Percentiles rank a stretch among this genome's conserved stretches.
phyloP scores from a whole-genome alignment of 1,284 basidiomycete species.

The Moesziomyces globuligerus region DNA sequence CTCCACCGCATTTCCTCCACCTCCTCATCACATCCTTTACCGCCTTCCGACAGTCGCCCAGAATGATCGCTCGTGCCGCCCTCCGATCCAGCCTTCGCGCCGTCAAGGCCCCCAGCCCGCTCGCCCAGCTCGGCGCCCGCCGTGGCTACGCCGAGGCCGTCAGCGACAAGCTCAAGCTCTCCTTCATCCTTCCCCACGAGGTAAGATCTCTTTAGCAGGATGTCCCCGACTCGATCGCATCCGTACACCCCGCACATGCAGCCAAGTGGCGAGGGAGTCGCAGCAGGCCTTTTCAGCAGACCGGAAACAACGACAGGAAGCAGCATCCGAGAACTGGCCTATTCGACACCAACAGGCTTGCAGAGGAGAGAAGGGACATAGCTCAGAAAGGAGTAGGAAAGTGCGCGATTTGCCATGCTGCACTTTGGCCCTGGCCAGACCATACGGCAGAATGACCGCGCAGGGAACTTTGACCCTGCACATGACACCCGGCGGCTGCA shows the following conservation, averaged over 20 bases:
- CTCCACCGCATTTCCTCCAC: not conserved
- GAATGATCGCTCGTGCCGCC: constrained; percentile 42
- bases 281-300: not conserved
- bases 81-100: constrained; percentile 42
- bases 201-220: constrained; percentile 23
- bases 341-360: too few relatives aligned
- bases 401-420: too few relatives aligned
- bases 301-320: not conserved
- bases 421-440: too few relatives aligned
- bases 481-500: too few relatives aligned
- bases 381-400: too few relatives aligned
- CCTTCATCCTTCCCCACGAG: constrained; percentile 59
- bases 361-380: too few relatives aligned
- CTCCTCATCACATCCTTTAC: constrained; percentile 3
- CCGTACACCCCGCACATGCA: not conserved
- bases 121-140: constrained; percentile 51
- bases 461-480: too few relatives aligned
- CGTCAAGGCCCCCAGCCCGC: constrained; percentile 34
- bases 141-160: constrained; percentile 67
- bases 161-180: constrained; percentile 65
- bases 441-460: too few relatives aligned
- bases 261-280: not conserved
- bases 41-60: too few relatives aligned
- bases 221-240: not conserved
- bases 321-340: too few relatives aligned